These are phyloP conservation scores for Tuber brumale DNA, from an alignment of 495 filamentous ascomycete species.

Conservation along the genomic window DNA sequence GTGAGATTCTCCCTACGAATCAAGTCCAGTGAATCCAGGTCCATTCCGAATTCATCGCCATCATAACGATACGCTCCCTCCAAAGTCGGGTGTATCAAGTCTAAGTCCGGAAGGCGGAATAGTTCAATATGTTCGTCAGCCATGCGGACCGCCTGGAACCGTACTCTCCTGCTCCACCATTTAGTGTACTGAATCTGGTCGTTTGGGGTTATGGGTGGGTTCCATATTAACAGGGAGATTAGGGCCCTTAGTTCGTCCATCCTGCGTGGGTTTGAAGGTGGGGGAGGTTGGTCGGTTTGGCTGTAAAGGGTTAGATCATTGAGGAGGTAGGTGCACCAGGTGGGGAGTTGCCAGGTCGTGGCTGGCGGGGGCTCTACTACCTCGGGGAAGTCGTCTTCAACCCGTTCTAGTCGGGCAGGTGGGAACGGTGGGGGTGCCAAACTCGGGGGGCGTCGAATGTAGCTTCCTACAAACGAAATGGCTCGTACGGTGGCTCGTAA, in stretches of 20 bases:
- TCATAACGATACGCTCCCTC: not conserved
- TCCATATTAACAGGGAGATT: not conserved
- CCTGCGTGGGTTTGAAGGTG: not conserved
- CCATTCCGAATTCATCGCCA: not conserved
- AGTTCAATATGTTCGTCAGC: not conserved
- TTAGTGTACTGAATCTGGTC: not conserved
- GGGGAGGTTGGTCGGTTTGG: not conserved
- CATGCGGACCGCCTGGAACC: not conserved
- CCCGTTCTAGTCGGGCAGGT: not conserved
- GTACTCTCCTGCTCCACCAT: not conserved
- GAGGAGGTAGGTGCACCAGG: constrained; percentile 1
- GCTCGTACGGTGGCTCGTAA: not conserved
- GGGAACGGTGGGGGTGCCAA: not conserved
- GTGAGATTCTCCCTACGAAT: not conserved
- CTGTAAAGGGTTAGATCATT: not conserved
- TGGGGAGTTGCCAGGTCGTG: not conserved
- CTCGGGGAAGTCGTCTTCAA: not conserved
- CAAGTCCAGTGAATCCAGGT: not conserved
- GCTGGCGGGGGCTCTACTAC: not conserved
- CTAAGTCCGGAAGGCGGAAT: not conserved
- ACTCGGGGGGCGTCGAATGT: not conserved
- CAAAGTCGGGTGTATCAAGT: not conserved
- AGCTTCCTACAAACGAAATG: not conserved
- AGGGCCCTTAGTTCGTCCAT: not conserved
- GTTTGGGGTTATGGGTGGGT: not conserved